Base-by-base conservation (phyloP, 768 basidiomycete genomes). In the Suillus alpinus region DNA sequence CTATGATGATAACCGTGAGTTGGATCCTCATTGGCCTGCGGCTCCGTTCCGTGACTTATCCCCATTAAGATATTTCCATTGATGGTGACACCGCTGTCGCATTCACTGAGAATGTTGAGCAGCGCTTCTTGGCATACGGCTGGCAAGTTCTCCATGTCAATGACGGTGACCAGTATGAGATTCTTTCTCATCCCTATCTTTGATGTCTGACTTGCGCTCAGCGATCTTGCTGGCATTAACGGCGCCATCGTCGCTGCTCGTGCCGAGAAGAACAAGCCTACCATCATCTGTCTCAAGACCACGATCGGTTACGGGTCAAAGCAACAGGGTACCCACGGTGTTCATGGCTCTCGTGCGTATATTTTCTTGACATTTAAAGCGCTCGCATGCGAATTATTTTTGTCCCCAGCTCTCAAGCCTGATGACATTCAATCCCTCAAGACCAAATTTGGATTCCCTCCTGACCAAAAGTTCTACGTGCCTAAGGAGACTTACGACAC, bases 291-390 rank as follows among this genome's bases (percentile, higher is more conserved):
- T 62, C 78, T 96, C 59, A 86, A 81, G 68, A 97, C 95, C 57
- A 97, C 89, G 49, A 98, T 98, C 63, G 95, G 95, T 43, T 97
- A 83, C 71, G 95, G 95, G 63, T 97, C 95, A 37, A 92, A 91
- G 79, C 83, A 87, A 71, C 89, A 94, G 74, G 95, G 95, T 63
- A 94, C 94, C 9, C 94, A 96, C 70, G 92, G 92, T 67, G 93
- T 97, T 63, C 95, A 98, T 75, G 95, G 95, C 66, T 74, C 94
- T 76, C 94, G 92, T 95, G 71, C 70, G 93, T 37, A 14, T 86
- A 29, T 52, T n/a, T 36, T 44, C 16, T 59, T 8, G 12, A 34
- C 57, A n/a, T 36, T 62, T 43, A 13, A 31, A 32, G 36, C 26
- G 20, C 50, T 57, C 59, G 44, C 41, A 29, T n/a, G 58, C 23